phyloP scores from a whole-genome alignment of 306 rosid species.

The Cicer chorassanicum region DNA sequence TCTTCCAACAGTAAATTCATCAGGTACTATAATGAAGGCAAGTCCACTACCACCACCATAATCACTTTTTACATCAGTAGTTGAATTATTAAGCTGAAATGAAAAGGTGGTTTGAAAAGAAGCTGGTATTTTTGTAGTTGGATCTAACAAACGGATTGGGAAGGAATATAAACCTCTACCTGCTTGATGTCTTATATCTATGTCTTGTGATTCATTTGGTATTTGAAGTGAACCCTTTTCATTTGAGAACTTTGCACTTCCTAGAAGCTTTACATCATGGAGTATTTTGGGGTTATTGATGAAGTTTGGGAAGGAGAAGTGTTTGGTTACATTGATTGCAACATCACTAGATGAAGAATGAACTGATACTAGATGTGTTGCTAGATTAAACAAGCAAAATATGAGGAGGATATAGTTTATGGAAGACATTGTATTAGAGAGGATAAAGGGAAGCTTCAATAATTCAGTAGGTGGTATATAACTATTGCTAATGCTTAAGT shows the following conservation, averaged over 20 bases:
- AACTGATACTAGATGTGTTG: conserved; percentile 18
- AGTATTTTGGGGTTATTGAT: conserved; percentile 52
- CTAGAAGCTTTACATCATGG: conserved; percentile 69
- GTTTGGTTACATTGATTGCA: conserved; percentile 60
- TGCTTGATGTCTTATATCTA: conserved; percentile 63
- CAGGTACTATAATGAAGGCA: conserved; percentile 77
- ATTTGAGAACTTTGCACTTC: conserved; percentile 67
- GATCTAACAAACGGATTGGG: conserved; percentile 68
- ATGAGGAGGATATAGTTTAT: conserved; percentile 34
- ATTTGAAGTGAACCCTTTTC: conserved; percentile 62
- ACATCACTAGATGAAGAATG: conserved; percentile 50
- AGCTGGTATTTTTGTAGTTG: conserved; percentile 62
- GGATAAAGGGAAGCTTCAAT: conserved; percentile 16
- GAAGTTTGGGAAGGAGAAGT: conserved; percentile 55
- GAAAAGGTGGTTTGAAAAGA: conserved; percentile 71
- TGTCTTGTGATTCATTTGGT: conserved; percentile 59
- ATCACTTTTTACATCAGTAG: conserved; percentile 15
- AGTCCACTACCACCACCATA: conserved; percentile 71
- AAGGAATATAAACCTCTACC: conserved; percentile 76
- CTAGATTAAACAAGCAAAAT: conserved; percentile 24
- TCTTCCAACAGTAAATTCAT: conserved; percentile 84
- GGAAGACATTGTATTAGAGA: conserved; percentile 49
- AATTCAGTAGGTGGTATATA: conserved; percentile 9
- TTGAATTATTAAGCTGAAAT: conserved; percentile 59
- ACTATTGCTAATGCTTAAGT: not conserved